phyloP scores from a whole-genome alignment of 129 eudicot genomes.

The Rutidosis leptorrhynchoides region DNA sequence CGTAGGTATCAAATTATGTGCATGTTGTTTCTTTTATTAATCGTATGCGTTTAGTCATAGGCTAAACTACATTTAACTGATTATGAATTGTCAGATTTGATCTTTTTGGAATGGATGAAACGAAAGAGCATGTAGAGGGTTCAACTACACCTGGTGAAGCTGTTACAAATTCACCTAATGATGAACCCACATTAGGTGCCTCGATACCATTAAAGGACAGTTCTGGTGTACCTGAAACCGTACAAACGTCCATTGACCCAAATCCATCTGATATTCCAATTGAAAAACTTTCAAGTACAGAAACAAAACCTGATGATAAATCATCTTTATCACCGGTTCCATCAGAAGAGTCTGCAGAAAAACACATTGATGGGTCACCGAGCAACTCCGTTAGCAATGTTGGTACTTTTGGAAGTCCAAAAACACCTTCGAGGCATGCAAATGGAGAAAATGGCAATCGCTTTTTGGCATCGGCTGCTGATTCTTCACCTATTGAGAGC shows the following conservation, averaged over 20 bases:
- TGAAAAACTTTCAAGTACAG: slow-evolving; percentile 31
- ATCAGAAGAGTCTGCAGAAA: slow-evolving; percentile 28
- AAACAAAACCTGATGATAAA: slow-evolving; percentile 27
- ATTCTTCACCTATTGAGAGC: slow-evolving; percentile 15
- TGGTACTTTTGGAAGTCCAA: slow-evolving; percentile 24
- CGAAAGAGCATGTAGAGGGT: slow-evolving; percentile 35
- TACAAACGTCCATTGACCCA: slow-evolving; percentile 33
- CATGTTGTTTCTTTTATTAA: not conserved
- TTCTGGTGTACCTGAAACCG: slow-evolving; percentile 35
- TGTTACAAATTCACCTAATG: slow-evolving; percentile 25
- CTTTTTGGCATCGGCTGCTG: slow-evolving; percentile 9
- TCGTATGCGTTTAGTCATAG: not conserved
- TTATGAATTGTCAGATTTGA: slow-evolving; percentile 29
- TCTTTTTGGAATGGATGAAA: slow-evolving; percentile 51
- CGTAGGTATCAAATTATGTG: not conserved
- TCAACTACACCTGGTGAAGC: slow-evolving; percentile 30
- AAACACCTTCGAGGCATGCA: slow-evolving; percentile 29
- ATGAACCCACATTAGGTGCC: slow-evolving; percentile 25
- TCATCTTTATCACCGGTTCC: slow-evolving; percentile 25
- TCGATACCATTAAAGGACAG: slow-evolving; percentile 24
- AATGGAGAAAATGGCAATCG: slow-evolving; percentile 27
- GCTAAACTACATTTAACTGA: slow-evolving; percentile 9
- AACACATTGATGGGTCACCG: slow-evolving; percentile 19
- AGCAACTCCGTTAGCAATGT: slow-evolving; percentile 1
- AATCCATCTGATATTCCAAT: slow-evolving; percentile 19